Conservation (phyloP, 1,284 basidiomycete genomes). For the Boletus smithii region DNA sequence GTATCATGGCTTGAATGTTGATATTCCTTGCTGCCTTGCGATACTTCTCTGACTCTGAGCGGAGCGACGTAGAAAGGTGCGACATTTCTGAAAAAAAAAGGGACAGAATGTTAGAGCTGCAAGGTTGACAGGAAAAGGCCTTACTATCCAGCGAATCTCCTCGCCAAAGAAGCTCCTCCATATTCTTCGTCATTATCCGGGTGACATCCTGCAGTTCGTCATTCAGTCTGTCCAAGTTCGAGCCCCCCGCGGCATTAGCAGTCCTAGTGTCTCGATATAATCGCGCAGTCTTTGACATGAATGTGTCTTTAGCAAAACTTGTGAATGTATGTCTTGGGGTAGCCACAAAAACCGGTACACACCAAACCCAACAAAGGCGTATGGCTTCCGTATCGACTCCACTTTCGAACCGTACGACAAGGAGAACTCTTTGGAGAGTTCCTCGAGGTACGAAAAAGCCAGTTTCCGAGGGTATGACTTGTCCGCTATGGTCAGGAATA, state of each 20-base stretch:
- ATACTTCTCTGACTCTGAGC: constrained; percentile 97
- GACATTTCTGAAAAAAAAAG: constrained; percentile 76
- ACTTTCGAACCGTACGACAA: constrained; percentile 90
- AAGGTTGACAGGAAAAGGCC: constrained; percentile 27
- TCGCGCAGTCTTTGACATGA: constrained; percentile 97
- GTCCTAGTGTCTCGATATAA: constrained; percentile 93
- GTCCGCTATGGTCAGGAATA: constrained; percentile 94
- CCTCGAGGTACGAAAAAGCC: constrained; percentile 96
- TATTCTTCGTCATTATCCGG: constrained; percentile 99
- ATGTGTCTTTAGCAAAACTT: constrained; percentile 67
- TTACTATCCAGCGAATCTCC: constrained; percentile 93
- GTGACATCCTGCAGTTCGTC: constrained; percentile 98
- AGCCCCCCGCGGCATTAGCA: constrained; percentile 64
- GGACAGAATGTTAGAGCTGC: constrained; percentile 4
- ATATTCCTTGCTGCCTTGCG: constrained; percentile 94
- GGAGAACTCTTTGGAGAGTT: constrained; percentile 94
- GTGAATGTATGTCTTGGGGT: constrained; percentile 5
- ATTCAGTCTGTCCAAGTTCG: constrained; percentile 84
- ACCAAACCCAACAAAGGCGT: constrained; percentile 97
- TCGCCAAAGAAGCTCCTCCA: constrained; percentile 98
- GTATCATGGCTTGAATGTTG: constrained; percentile 89
- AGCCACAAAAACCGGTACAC: constrained; percentile 8
- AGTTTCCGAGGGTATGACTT: constrained; percentile 97
- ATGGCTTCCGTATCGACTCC: constrained; percentile 81
- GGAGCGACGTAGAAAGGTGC: constrained; percentile 93